phyloP scores from a whole-genome alignment of 2,329 filamentous ascomycete genomes.

The Zalaria sp. region DNA sequence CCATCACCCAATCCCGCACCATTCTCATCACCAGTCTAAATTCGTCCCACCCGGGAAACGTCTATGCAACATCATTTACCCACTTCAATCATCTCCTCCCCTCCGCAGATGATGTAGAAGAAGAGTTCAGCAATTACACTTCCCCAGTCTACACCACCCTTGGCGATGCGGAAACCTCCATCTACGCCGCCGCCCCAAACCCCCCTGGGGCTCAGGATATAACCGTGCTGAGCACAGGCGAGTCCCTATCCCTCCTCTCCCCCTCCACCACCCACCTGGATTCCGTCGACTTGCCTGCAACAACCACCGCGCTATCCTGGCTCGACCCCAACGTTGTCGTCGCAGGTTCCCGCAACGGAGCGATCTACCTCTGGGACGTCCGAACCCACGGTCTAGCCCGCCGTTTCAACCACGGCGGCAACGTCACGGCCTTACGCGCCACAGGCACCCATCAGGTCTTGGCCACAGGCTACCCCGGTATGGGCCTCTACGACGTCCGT shows the following conservation, averaged over 20 bases:
- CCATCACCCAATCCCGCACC: background rate
- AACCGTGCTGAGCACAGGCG: slow-evolving; percentile 1
- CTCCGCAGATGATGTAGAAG: background rate
- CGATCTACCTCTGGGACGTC: slow-evolving; percentile 4
- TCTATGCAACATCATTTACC: background rate
- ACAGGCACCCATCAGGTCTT: slow-evolving; percentile 4
- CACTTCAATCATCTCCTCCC: background rate
- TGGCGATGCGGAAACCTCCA: background rate
- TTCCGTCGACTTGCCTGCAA: background rate
- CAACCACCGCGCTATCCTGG: slow-evolving; percentile 5
- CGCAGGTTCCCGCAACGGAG: background rate
- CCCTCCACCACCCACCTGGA: background rate
- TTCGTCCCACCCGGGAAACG: slow-evolving; percentile 2
- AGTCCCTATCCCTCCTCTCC: slow-evolving; percentile 1
- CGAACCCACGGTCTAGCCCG: background rate
- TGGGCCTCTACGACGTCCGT: slow-evolving; percentile 5
- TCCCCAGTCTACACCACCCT: slow-evolving; percentile 1
- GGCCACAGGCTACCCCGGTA: slow-evolving; percentile 1
- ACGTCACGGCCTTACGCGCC: slow-evolving; percentile 2
- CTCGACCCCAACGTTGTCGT: slow-evolving; percentile 4
- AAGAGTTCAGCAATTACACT: background rate
- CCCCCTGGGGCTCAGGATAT: background rate
- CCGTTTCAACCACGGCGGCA: slow-evolving; percentile 4
- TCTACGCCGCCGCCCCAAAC: slow-evolving; percentile 1
- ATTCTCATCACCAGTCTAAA: slow-evolving; percentile 3